A percentile compares a stretch with the other conserved stretches of the same genome.
Conservation (phyloP, 306 rosid genomes). For the cucumber (Cucumis sativus) region Cucumber_9930_V3 NC_026656.2:23737001-23737500, state of each 20-base stretch:
- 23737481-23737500: neutral
- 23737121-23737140: conserved; percentile 11
- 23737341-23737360: neutral
- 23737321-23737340: conserved; percentile 3
- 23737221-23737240: neutral
- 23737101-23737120: conserved; percentile 4
- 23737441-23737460: neutral
- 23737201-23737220: neutral
- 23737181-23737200: conserved; percentile 1
- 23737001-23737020: neutral
- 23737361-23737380: neutral
- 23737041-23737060: conserved; percentile 5
- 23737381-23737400: neutral
- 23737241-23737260: neutral
- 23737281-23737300: neutral
- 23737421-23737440: neutral
- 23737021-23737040: neutral
- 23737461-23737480: neutral
- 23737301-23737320: conserved; percentile 5
- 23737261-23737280: neutral
- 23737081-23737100: neutral
- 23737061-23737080: conserved; percentile 8
- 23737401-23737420: neutral
- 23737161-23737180: neutral
- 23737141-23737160: conserved; percentile 2